phyloP scores from a whole-genome alignment of 169 alveolate genomes.

The Plasmodium vivax region DNA sequence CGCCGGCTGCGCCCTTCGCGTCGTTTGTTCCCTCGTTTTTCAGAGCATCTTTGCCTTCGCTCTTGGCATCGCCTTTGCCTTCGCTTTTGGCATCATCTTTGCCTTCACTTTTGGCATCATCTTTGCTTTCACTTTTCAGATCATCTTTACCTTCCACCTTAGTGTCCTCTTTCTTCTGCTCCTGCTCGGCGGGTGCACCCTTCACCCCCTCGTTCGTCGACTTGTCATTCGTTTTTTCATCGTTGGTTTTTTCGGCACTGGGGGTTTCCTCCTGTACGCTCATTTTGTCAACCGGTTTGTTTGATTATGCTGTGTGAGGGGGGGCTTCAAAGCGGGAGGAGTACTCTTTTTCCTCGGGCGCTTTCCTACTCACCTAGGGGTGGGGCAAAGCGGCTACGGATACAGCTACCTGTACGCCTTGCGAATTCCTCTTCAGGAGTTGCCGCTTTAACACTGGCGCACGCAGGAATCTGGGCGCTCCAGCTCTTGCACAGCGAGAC shows the following conservation, averaged over 20 bases:
- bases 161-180: not conserved
- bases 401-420: not conserved
- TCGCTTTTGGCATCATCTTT: not conserved
- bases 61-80: not conserved
- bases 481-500: not conserved
- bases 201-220: not conserved
- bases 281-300: not conserved
- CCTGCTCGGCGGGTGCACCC: not conserved
- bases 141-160: not conserved
- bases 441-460: not conserved
- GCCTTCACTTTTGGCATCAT: not conserved
- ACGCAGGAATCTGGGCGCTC: not conserved
- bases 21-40: not conserved
- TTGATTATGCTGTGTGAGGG: not conserved
- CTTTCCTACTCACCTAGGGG: not conserved
- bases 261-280: not conserved
- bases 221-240: not conserved
- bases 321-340: not conserved
- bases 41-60: not conserved
- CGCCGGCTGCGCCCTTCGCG: not conserved
- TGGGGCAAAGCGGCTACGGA: not conserved
- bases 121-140: not conserved
- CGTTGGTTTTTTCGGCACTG: not conserved
- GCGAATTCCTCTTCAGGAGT: not conserved
- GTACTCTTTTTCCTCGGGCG: not conserved